These are phyloP conservation scores for Penicillium cinerascens DNA, from an alignment of 495 filamentous ascomycete genomes.

Conservation along the genomic window DNA sequence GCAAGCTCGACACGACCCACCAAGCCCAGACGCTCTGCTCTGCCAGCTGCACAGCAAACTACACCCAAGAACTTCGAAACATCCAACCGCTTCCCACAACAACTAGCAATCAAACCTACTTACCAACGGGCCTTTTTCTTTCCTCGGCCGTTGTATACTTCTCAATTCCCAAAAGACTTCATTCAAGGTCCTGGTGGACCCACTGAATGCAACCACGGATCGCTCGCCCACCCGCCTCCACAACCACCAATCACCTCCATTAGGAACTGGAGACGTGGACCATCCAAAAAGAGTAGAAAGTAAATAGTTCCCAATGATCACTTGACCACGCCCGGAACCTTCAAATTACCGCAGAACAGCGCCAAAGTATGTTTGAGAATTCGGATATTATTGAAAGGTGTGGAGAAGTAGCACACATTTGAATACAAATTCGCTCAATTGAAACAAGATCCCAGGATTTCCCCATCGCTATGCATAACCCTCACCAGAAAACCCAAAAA, in stretches of 20 bases:
- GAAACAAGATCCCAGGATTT: conserved; percentile 12
- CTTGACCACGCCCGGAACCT: neutral
- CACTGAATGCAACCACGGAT: neutral
- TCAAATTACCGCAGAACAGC: neutral
- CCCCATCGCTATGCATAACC: conserved; percentile 30
- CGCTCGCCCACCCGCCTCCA: neutral
- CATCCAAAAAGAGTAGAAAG: neutral
- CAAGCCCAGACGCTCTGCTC: neutral
- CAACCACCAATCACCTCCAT: neutral
- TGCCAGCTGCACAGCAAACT: neutral
- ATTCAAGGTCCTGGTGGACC: neutral
- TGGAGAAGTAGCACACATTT: conserved; percentile 2
- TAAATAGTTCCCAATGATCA: neutral
- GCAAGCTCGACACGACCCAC: neutral
- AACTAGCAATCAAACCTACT: neutral
- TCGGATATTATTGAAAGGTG: neutral
- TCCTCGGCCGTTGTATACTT: neutral
- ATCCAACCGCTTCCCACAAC: neutral
- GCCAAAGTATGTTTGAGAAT: neutral
- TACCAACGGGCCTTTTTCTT: neutral
- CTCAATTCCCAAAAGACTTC: neutral
- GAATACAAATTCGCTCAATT: conserved; percentile 22
- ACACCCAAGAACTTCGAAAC: neutral
- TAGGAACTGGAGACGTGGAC: neutral
- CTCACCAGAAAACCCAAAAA: conserved; percentile 19